These are phyloP conservation scores for Diaporthe ampelina DNA, from an alignment of 2,329 filamentous ascomycete genomes.

Conservation along the genomic window DNA sequence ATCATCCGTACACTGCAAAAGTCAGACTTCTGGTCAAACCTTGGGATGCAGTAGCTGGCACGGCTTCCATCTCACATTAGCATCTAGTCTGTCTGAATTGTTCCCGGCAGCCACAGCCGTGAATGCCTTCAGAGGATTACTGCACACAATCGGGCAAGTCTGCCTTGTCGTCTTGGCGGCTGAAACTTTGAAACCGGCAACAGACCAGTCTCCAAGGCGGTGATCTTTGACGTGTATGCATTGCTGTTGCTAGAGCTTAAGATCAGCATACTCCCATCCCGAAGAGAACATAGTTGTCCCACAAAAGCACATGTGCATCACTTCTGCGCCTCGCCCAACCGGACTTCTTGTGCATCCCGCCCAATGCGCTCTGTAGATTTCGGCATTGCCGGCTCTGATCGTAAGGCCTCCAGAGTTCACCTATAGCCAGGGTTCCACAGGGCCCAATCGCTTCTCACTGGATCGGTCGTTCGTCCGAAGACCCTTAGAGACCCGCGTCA, in stretches of 20 bases:
- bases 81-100: not conserved
- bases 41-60: constrained; percentile 1
- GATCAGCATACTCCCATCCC: constrained; percentile 25
- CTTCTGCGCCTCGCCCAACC: not conserved
- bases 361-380: not conserved
- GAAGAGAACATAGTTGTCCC: not conserved
- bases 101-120: not conserved
- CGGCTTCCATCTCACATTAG: not conserved
- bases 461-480: no score
- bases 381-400: not conserved
- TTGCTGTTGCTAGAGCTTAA: constrained; percentile 13
- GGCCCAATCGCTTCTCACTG: no score
- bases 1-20: constrained; percentile 4
- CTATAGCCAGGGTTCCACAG: no score
- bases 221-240: not conserved
- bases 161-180: constrained; percentile 19
- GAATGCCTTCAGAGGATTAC: not conserved
- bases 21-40: not conserved
- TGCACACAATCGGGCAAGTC: constrained; percentile 2
- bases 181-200: constrained; percentile 29
- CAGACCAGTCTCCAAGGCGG: not conserved
- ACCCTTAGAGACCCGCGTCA: no score
- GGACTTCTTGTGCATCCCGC: not conserved
- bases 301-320: not conserved
- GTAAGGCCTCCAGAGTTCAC: no score